A percentile compares a stretch with the other conserved stretches of the same genome.
phyloP scores from a whole-genome alignment of 2,329 filamentous ascomycete species.

The Sporothrix brunneoviolacea region DNA sequence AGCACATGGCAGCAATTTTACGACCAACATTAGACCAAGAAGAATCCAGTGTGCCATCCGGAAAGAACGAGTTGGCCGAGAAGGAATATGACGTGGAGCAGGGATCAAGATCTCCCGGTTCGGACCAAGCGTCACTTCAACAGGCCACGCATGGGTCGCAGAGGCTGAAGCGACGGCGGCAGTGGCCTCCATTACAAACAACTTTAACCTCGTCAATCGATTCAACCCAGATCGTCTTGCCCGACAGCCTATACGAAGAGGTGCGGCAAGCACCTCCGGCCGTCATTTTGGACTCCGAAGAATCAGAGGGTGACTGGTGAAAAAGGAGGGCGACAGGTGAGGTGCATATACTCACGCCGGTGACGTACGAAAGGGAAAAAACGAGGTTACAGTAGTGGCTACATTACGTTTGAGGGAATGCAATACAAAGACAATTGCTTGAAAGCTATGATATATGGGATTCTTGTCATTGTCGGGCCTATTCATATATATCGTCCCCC shows the following conservation, averaged over 20 bases:
- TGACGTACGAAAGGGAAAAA: too few relatives aligned
- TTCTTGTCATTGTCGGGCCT: too few relatives aligned
- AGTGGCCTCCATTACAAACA: neutral
- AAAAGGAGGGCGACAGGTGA: neutral
- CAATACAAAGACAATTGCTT: neutral
- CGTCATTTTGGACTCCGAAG: slow-evolving; percentile 38
- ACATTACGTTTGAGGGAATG: too few relatives aligned
- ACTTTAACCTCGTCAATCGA: slow-evolving; percentile 17
- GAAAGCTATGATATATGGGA: too few relatives aligned
- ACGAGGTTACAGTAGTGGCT: too few relatives aligned
- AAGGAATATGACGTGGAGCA: neutral
- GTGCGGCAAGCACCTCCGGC: slow-evolving; percentile 28
- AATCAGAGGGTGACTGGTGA: slow-evolving; percentile 15
- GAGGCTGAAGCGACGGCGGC: neutral
- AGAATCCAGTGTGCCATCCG: neutral
- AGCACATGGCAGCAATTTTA: neutral
- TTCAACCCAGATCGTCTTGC: slow-evolving; percentile 45
- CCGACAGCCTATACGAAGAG: slow-evolving; percentile 39
- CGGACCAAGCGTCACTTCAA: neutral
- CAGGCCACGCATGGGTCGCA: neutral
- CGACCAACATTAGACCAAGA: neutral
- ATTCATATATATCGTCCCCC: too few relatives aligned
- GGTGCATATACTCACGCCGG: too few relatives aligned
- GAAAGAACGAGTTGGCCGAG: neutral
- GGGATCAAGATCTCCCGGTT: neutral